These are phyloP conservation scores for Penicillium alfredii DNA, from an alignment of 495 filamentous ascomycete genomes.

Conservation along the genomic window DNA sequence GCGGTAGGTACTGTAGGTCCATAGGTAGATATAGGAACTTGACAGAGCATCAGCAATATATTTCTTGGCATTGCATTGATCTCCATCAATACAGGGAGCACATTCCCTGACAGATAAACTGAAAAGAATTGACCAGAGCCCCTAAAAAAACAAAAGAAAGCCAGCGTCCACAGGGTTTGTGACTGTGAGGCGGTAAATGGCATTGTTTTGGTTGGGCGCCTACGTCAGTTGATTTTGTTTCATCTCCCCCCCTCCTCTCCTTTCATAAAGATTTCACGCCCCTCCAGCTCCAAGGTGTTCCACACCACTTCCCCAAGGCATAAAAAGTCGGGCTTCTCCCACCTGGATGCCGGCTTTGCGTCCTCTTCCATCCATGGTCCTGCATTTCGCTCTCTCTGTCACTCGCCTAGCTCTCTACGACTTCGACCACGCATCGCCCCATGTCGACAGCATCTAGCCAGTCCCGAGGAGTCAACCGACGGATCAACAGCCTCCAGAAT, in stretches of 20 bases:
- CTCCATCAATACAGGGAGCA: constrained; percentile 2
- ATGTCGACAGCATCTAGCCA: constrained; percentile 53
- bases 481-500: constrained; percentile 52
- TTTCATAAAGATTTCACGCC: constrained; percentile 16
- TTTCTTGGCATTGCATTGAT: too few relatives aligned
- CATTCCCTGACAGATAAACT: too few relatives aligned
- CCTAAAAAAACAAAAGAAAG: too few relatives aligned
- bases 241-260: constrained; percentile 13
- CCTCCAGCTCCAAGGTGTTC: constrained; percentile 9
- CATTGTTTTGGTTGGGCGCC: too few relatives aligned
- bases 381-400: constrained; percentile 26
- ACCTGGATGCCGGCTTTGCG: constrained; percentile 24
- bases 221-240: constrained; percentile 25
- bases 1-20: too few relatives aligned
- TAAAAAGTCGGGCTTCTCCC: constrained; percentile 1
- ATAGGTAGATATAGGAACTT: too few relatives aligned
- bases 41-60: too few relatives aligned
- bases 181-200: too few relatives aligned
- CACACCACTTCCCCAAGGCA: neutral
- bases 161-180: too few relatives aligned
- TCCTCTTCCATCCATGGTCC: constrained; percentile 32
- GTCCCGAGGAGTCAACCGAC: constrained; percentile 49
- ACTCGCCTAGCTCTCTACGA: constrained; percentile 19
- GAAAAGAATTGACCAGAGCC: too few relatives aligned
- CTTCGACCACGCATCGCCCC: constrained; percentile 20